A percentile compares a stretch with the other conserved stretches of the same genome.
These are phyloP conservation scores for Phaffia australis DNA, from an alignment of 768 basidiomycete genomes.

Conservation along the genomic window DNA sequence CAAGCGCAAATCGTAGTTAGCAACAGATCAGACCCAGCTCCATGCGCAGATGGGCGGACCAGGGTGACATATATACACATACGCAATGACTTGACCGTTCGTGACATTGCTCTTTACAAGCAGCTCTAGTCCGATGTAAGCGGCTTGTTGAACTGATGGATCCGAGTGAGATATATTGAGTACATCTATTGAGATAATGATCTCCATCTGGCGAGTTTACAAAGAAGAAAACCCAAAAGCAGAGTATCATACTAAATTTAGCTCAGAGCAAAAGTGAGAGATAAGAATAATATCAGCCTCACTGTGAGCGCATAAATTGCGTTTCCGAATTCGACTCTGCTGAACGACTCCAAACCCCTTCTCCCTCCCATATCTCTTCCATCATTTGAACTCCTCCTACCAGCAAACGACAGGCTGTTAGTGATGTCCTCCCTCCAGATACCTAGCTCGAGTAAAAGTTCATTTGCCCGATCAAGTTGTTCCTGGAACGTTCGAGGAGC, in stretches of 20 bases:
- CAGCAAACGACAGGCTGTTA: no score
- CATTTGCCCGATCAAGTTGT: background rate
- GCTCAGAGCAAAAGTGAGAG: no score
- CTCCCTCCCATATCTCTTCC: no score
- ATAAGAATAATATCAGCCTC: background rate
- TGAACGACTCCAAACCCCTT: background rate
- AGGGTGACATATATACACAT: background rate
- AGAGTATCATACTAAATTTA: no score
- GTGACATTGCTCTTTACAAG: background rate
- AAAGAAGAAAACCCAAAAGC: background rate
- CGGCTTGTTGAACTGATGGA: constrained; percentile 2
- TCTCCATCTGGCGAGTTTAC: background rate
- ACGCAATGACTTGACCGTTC: constrained; percentile 8
- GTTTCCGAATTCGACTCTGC: background rate
- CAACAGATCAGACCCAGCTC: no score
- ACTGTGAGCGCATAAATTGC: background rate
- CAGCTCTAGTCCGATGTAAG: constrained; percentile 1
- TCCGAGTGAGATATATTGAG: background rate
- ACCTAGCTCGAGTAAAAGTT: constrained; percentile 2
- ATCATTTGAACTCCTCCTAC: background rate
- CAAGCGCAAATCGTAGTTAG: background rate
- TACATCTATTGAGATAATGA: constrained; percentile 1
- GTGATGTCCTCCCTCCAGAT: constrained; percentile 8
- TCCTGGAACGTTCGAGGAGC: constrained; percentile 1
- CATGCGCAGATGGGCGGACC: no score